Conservation (phyloP, 176 grass and related monocot species). For the Phoenix dactylifera region DNA sequence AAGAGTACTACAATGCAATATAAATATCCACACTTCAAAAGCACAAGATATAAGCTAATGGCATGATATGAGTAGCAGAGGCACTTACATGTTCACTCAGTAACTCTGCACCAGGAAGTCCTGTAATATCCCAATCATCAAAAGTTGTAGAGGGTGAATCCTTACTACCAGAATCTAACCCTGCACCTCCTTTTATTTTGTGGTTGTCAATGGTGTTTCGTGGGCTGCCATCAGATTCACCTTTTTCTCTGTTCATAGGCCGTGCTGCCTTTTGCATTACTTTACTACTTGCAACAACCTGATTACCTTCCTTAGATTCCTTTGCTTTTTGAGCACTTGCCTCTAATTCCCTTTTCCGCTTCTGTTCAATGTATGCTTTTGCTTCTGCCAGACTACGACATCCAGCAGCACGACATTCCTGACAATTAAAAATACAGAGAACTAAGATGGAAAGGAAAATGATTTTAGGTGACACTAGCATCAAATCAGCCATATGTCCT, state of each 20-base stretch:
- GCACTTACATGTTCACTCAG: slow-evolving; percentile 65
- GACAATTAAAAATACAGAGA: background rate
- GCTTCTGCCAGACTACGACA: slow-evolving; percentile 76
- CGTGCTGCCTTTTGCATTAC: slow-evolving; percentile 45
- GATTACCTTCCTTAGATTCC: slow-evolving; percentile 48
- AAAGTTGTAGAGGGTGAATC: slow-evolving; percentile 45
- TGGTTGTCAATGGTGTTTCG: slow-evolving; percentile 35
- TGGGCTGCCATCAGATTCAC: slow-evolving; percentile 50
- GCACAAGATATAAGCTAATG: background rate
- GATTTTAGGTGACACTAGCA: too few relatives aligned
- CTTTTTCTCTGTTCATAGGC: slow-evolving; percentile 38
- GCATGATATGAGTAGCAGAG: background rate
- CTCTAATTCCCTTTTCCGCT: slow-evolving; percentile 63
- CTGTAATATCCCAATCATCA: slow-evolving; percentile 93
- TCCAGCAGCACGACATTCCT: slow-evolving; percentile 83
- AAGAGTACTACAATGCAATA: too few relatives aligned
- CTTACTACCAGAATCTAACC: slow-evolving; percentile 44
- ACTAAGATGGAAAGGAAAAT: background rate
- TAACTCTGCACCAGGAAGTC: slow-evolving; percentile 77
- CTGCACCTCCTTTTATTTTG: slow-evolving; percentile 48
- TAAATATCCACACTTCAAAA: too few relatives aligned
- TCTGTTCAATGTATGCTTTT: slow-evolving; percentile 75
- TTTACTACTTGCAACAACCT: slow-evolving; percentile 48
- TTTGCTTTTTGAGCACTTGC: slow-evolving; percentile 51
- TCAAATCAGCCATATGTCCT: too few relatives aligned